These are phyloP conservation scores for Epichloe amarillans DNA, from an alignment of 2,329 filamentous ascomycete species.

Conservation along the genomic window DNA sequence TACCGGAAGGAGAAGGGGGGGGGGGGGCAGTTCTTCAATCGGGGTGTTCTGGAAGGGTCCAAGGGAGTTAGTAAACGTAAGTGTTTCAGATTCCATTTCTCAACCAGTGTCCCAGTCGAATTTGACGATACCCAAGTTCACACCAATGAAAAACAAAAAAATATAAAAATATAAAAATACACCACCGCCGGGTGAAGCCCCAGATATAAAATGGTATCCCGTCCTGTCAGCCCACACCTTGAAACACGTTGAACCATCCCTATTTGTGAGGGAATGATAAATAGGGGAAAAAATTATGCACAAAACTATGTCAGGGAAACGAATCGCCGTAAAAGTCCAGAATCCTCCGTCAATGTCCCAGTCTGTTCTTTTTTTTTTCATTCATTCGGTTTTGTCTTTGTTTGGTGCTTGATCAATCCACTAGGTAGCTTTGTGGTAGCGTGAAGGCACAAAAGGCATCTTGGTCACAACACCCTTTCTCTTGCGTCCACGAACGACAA, in stretches of 20 bases:
- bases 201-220: too few relatives aligned
- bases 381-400: background rate
- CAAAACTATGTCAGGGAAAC: background rate
- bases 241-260: constrained; percentile 12
- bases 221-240: background rate
- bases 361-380: background rate
- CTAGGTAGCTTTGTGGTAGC: constrained; percentile 42
- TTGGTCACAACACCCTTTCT: constrained; percentile 65
- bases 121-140: too few relatives aligned
- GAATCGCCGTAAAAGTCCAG: background rate
- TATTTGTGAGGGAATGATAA: constrained; percentile 8
- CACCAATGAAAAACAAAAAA: too few relatives aligned
- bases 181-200: background rate
- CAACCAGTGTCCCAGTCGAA: too few relatives aligned
- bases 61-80: too few relatives aligned
- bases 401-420: background rate
- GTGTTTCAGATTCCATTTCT: too few relatives aligned
- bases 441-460: constrained; percentile 78
- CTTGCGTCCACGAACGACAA: constrained; percentile 64
- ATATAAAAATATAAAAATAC: too few relatives aligned
- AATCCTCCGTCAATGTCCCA: background rate
- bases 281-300: background rate
- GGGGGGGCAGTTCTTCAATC: too few relatives aligned
- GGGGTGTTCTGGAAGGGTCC: too few relatives aligned
- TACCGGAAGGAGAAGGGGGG: too few relatives aligned